Percentiles rank a stretch among this genome's conserved stretches.
Conservation (phyloP, 2,329 filamentous ascomycete species). For the Hymenoscyphus scutula region DNA sequence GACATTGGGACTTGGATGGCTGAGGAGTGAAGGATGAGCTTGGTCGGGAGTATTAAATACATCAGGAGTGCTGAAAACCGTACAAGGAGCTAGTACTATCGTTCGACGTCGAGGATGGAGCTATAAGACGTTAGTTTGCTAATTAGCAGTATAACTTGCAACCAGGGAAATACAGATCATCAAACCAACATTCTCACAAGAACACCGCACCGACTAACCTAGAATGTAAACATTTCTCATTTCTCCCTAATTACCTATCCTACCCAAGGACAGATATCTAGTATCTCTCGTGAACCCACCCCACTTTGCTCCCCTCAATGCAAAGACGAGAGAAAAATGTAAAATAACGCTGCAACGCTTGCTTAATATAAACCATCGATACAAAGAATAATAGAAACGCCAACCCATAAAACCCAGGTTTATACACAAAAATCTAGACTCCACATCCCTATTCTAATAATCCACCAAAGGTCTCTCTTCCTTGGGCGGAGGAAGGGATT, state of each 20-base stretch:
- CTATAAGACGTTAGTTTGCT: too few relatives aligned
- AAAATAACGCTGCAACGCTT: neutral
- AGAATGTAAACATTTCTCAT: neutral
- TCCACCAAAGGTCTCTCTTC: conserved; percentile 2
- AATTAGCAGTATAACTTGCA: too few relatives aligned
- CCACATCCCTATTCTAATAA: neutral
- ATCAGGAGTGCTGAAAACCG: too few relatives aligned
- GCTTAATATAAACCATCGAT: neutral
- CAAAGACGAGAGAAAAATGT: neutral
- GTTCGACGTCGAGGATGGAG: too few relatives aligned
- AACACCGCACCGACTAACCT: too few relatives aligned
- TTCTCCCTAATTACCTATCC: neutral
- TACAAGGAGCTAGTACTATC: too few relatives aligned
- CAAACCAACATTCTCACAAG: too few relatives aligned
- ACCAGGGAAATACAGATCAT: too few relatives aligned
- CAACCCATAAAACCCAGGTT: neutral
- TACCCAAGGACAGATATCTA: neutral
- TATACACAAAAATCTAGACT: neutral
- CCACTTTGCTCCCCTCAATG: too few relatives aligned
- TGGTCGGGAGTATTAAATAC: too few relatives aligned
- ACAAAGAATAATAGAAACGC: neutral
- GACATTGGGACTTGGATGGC: too few relatives aligned
- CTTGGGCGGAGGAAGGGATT: neutral
- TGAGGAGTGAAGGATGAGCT: too few relatives aligned
- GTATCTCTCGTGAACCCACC: neutral